Conservation (phyloP, 2,329 filamentous ascomycete species). For the Pseudogymnoascus sp. region DNA sequence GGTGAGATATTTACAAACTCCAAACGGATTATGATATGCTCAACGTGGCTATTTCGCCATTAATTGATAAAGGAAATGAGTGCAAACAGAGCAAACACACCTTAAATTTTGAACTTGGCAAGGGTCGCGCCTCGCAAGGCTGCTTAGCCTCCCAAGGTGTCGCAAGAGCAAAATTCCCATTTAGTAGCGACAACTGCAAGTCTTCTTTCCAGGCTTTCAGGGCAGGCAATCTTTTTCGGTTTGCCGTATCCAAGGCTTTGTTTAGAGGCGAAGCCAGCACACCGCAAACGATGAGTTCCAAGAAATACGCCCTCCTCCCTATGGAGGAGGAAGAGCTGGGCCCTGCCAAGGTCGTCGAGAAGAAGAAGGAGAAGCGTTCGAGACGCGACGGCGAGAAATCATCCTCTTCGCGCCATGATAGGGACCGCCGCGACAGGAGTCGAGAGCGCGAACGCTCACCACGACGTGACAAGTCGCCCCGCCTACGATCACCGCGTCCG, state of each 20-base stretch:
- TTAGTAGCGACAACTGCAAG: neutral
- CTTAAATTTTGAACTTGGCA: slow-evolving; percentile 8
- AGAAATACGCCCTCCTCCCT: slow-evolving; percentile 57
- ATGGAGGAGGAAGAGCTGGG: slow-evolving; percentile 58
- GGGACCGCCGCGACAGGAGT: slow-evolving; percentile 32
- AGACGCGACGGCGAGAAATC: slow-evolving; percentile 26
- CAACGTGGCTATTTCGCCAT: slow-evolving; percentile 12
- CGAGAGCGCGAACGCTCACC: slow-evolving; percentile 27
- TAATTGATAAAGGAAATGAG: slow-evolving; percentile 6
- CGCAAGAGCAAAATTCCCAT: neutral
- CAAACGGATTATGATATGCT: slow-evolving; percentile 6
- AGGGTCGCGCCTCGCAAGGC: slow-evolving; percentile 5
- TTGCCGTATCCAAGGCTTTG: neutral
- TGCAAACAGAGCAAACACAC: slow-evolving; percentile 12
- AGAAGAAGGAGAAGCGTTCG: slow-evolving; percentile 33
- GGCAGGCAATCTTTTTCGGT: neutral
- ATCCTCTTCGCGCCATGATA: slow-evolving; percentile 30
- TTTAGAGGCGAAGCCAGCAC: neutral
- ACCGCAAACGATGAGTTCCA: slow-evolving; percentile 37
- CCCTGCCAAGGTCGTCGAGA: slow-evolving; percentile 42
- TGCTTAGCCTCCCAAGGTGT: slow-evolving; percentile 6
- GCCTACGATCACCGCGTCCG: slow-evolving; percentile 30
- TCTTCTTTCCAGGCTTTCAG: neutral
- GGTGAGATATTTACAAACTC: slow-evolving; percentile 3
- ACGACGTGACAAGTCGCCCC: slow-evolving; percentile 30